Conservation (phyloP, 2,329 filamentous ascomycete genomes). For the Ustilaginoidea virens region DNA sequence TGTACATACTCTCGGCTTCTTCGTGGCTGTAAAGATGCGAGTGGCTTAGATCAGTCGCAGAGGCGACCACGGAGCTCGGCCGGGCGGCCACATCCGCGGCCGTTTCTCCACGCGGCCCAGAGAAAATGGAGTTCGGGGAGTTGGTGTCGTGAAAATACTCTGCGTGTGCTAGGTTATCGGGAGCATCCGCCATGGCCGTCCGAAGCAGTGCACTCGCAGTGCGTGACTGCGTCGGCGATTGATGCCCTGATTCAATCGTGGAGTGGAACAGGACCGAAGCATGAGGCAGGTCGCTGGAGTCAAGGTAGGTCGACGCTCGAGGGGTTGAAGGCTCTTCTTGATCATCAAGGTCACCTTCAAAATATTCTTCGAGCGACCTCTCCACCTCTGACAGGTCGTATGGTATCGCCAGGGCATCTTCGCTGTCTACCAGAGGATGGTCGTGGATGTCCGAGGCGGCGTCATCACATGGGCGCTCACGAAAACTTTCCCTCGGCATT, state of each 20-base stretch:
- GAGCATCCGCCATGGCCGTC: neutral
- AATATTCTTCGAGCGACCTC: conserved; percentile 19
- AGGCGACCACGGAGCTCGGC: conserved; percentile 3
- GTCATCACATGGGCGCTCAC: conserved; percentile 9
- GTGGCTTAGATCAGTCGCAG: conserved; percentile 36
- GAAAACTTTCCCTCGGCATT: conserved; percentile 12
- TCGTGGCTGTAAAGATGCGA: conserved; percentile 65
- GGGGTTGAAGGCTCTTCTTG: conserved; percentile 32
- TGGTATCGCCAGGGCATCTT: conserved; percentile 40
- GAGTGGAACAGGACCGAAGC: conserved; percentile 13
- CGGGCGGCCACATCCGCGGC: neutral
- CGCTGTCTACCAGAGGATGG: conserved; percentile 29
- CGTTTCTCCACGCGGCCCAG: neutral
- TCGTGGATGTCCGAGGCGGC: conserved; percentile 9
- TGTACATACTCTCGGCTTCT: conserved; percentile 76
- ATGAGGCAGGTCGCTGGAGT: conserved; percentile 10
- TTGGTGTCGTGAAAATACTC: conserved; percentile 1
- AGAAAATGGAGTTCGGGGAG: neutral
- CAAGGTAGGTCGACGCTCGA: conserved; percentile 32
- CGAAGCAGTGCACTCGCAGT: conserved; percentile 6
- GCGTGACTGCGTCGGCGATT: conserved; percentile 2
- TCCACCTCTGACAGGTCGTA: conserved; percentile 25
- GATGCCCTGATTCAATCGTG: conserved; percentile 7
- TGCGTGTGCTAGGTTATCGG: neutral
- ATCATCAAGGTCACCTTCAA: conserved; percentile 20